Conservation (phyloP, 257 asterid genomes). For the Marsdenia floribunda region DNA sequence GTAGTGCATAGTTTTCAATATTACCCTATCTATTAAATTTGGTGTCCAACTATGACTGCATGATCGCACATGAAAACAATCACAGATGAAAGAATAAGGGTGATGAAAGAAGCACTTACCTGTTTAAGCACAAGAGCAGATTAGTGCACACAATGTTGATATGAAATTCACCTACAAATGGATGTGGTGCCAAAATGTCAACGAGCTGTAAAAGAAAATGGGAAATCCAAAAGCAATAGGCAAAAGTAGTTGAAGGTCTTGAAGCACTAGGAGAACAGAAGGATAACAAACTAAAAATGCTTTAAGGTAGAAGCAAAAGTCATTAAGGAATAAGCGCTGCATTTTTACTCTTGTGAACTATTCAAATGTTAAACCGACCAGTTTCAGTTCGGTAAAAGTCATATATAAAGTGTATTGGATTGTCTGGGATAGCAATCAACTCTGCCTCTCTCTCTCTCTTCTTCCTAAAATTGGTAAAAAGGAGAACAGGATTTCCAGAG, state of each 20-base stretch:
- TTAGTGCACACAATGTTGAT: background rate
- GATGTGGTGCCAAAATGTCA: slow-evolving; percentile 1
- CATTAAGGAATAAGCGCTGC: background rate
- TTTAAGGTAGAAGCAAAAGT: background rate
- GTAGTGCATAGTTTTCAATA: background rate
- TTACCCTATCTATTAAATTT: slow-evolving; percentile 12
- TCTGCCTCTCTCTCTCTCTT: background rate
- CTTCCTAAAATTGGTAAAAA: background rate
- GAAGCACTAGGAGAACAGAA: background rate
- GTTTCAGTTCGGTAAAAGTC: slow-evolving; percentile 2
- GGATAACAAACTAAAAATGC: background rate
- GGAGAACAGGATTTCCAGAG: background rate
- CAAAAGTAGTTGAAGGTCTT: background rate
- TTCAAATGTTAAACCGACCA: slow-evolving; percentile 7
- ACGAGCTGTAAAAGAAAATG: background rate
- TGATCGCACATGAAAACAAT: slow-evolving; percentile 12
- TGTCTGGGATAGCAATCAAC: background rate
- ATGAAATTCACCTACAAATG: background rate
- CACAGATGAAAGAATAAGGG: slow-evolving; percentile 12
- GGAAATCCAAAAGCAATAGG: background rate
- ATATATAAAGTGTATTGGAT: background rate
- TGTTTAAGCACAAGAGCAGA: slow-evolving; percentile 2
- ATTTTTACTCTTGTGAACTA: background rate
- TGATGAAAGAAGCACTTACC: slow-evolving; percentile 19
- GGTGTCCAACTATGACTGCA: slow-evolving; percentile 12